Evolutionary conservation across 305 asterid genomes (phyloP), one percentile per base, ranked within the genome.

Genomic region (Fraxinus greggii): DNA sequence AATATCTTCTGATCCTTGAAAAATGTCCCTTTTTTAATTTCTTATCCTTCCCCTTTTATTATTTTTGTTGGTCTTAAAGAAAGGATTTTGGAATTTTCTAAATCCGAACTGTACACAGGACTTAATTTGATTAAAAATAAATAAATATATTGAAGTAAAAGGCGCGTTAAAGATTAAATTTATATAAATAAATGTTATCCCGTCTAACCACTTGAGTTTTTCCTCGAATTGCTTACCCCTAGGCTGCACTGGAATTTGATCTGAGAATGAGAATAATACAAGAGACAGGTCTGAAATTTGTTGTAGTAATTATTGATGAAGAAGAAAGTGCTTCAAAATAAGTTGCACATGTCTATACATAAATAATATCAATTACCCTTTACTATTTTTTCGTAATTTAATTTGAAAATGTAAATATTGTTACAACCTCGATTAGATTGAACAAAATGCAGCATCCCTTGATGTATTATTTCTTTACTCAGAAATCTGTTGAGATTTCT

Each of bases 401-500:
- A 69, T 29, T 5, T 4, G 17, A 65, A 9, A 24, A 65, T 65
- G n/a, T 28, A 65, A 65, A 65, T 28, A 65, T 28, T 26, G 19
- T 65, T 65, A 65, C 35, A 65, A 12, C n/a, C 35, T 65, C 0
- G 35, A 65, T 26, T 65, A 69, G 40, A 69, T 69, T 42, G 77
- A 69, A 29, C 84, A 74, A 80, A 54, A 19, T 17, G 61, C 61
- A 5, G 63, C 24, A 51, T 51, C 9, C 23, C 63, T 51, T 51
- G 23, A 51, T 35, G 83, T 28, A 38, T 61, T 17, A 75, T 63
- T 67, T 78, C 76, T 86, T 76, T 90, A 78, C 75, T 80, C 78
- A 69, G 79, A 74, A 61, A 38, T 69, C 69, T 86, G 88, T 73
- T 92, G 93, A 82, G 97, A 94, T 59, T 87, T 91, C 86, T 93